Percentiles rank a stretch among this genome's conserved stretches.
Evolutionary conservation across 1,284 basidiomycete species (phyloP).

Genomic region (Ceratobasidium sp.): DNA sequence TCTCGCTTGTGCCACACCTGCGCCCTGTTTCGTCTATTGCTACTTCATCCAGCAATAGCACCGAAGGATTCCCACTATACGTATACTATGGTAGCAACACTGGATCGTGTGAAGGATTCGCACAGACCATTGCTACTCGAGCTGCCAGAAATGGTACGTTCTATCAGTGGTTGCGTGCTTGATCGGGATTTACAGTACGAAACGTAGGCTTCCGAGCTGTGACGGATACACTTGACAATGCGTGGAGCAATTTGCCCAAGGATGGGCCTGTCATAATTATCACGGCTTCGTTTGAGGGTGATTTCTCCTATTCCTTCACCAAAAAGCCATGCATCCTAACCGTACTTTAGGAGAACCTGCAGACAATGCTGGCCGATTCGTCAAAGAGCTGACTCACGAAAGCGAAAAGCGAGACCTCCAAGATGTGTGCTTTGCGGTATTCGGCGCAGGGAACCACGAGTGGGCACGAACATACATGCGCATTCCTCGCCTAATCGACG

Average conservation of each 20-base stretch:
- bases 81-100: conserved; percentile 41
- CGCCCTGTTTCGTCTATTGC: conserved; percentile 24
- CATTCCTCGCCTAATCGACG: conserved; percentile 57
- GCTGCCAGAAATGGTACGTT: conserved; percentile 30
- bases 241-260: conserved; percentile 51
- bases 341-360: conserved; percentile 53
- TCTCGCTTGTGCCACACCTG: not conserved
- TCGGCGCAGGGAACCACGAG: conserved; percentile 63
- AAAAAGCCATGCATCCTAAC: conserved; percentile 28
- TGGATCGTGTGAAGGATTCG: conserved; percentile 41
- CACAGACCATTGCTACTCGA: conserved; percentile 29
- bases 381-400: conserved; percentile 54
- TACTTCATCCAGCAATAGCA: not conserved
- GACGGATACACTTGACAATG: not conserved
- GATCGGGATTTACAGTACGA: not conserved
- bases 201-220: not conserved
- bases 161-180: conserved; percentile 35
- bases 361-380: conserved; percentile 59
- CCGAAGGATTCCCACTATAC: not conserved
- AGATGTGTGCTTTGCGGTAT: conserved; percentile 57
- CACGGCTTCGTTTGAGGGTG: conserved; percentile 62
- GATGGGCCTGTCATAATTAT: conserved; percentile 60
- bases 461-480: conserved; percentile 61
- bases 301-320: not conserved
- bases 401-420: conserved; percentile 47